A percentile compares a stretch with the other conserved stretches of the same genome.
Conservation (phyloP, 1,284 basidiomycete species). For the Marasmius fiardii region DNA sequence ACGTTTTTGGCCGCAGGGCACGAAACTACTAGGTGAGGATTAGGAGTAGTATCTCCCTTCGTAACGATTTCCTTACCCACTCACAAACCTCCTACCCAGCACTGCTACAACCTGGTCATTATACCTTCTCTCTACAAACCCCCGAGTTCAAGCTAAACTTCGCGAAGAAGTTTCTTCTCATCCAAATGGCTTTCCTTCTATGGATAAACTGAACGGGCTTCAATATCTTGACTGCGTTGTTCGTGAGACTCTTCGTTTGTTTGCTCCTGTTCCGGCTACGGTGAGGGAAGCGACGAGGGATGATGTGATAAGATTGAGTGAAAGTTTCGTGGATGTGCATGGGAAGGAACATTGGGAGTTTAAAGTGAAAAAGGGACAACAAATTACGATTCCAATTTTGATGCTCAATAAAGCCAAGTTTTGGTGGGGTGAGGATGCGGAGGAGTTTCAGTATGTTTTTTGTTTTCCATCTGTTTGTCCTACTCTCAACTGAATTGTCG, state of each 20-base stretch:
- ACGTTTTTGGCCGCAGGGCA: constrained; percentile 70
- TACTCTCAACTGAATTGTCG: not conserved
- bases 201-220: constrained; percentile 57
- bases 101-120: not conserved
- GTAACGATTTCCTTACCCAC: not conserved
- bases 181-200: constrained; percentile 47
- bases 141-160: constrained; percentile 60
- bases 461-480: not conserved
- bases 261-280: constrained; percentile 56
- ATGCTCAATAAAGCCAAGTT: constrained; percentile 34
- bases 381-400: constrained; percentile 34
- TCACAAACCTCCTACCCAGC: not conserved
- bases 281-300: constrained; percentile 50
- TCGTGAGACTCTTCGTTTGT: constrained; percentile 66
- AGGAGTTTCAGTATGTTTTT: constrained; percentile 32
- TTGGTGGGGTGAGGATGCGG: constrained; percentile 46
- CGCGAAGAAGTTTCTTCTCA: constrained; percentile 60
- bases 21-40: constrained; percentile 79
- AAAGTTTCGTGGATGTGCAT: constrained; percentile 37
- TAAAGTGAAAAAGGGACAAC: constrained; percentile 36
- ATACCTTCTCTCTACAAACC: constrained; percentile 54
- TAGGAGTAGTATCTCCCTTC: constrained; percentile 16
- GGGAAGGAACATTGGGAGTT: constrained; percentile 25
- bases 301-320: constrained; percentile 52
- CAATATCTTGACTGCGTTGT: constrained; percentile 67